These are phyloP conservation scores for Rhizodiscina lignyota DNA, from an alignment of 495 filamentous ascomycete genomes.

Conservation along the genomic window DNA sequence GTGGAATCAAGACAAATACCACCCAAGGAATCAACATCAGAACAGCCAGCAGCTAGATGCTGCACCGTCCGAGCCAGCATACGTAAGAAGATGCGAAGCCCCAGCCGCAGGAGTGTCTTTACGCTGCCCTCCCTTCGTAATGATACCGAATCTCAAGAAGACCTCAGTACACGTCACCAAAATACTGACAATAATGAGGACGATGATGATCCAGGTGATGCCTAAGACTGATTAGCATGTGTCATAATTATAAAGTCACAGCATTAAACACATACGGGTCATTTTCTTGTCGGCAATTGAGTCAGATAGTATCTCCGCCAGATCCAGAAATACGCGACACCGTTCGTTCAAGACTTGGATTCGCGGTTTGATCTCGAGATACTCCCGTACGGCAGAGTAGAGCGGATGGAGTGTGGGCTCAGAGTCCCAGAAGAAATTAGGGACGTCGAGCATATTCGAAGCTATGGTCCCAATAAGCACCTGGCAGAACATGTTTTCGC, in stretches of 20 bases:
- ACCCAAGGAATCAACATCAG: too few relatives aligned
- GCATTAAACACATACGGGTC: conserved; percentile 35
- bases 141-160: conserved; percentile 66
- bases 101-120: too few relatives aligned
- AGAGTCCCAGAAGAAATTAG: conserved; percentile 97
- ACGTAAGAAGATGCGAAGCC: too few relatives aligned
- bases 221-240: conserved; percentile 17
- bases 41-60: too few relatives aligned
- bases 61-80: too few relatives aligned
- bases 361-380: conserved; percentile 89
- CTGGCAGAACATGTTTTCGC: neutral
- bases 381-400: conserved; percentile 88
- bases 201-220: conserved; percentile 96
- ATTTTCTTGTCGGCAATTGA: conserved; percentile 86
- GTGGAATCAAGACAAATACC: too few relatives aligned
- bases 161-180: conserved; percentile 83
- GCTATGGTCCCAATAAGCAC: conserved; percentile 31
- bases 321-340: conserved; percentile 89
- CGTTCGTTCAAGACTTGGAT: conserved; percentile 94
- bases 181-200: conserved; percentile 82
- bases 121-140: conserved; percentile 16
- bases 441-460: conserved; percentile 91
- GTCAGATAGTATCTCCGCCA: conserved; percentile 88
- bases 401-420: conserved; percentile 91
- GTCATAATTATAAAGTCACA: neutral